Evolutionary conservation across 2,329 filamentous ascomycete genomes (phyloP), one percentile per base, ranked within the genome.

Genomic region (Chaetomium strumarium): DNA sequence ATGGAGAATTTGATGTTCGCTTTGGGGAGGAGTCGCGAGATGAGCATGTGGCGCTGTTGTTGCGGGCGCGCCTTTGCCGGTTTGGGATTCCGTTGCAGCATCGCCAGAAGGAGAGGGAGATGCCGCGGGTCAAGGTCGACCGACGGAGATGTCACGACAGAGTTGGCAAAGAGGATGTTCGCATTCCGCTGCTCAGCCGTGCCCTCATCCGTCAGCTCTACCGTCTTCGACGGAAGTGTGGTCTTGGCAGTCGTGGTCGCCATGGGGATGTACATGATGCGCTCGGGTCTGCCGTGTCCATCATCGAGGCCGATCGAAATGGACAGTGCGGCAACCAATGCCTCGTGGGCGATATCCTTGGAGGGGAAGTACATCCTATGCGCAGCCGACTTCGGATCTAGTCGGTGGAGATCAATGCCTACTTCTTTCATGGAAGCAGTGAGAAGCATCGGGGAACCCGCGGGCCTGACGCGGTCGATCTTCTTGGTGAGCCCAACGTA

Each of bases 281-380:
- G 84, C 66, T 96, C 90, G 0, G 89, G 86, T 62, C 88, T 87
- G 9, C 86, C 88, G 29, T 85, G 82, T n/a, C 90, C 89, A 66
- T 96, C 90, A 63, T 96, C 91, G 34, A 99, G 77, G 37, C 90
- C 93, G 52, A 97, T 78, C 0, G 92, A 92, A 51, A 99, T 88
- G 1, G 93, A 96, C 38, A 99, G 83, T 3, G 91, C 93, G 16
- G 92, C 93, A 19, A 93, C 80, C 34, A 99, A 77, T 11, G 91
- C 93, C 74, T 99, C 92, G 67, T 99, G 93, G 12, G 93, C 93
- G 63, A 96, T 84, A 66, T 96, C 93, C 56, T 90, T 86, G 19
- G 86, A 83, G 2, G 91, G 88, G 66, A 99, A 99, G 70, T 99
- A 97, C 93, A 97, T 99, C 58, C 93, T 84, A 75, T 99, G 93